Conservation (phyloP, 2,329 filamentous ascomycete species). For the Nigrospora osmanthi region DNA sequence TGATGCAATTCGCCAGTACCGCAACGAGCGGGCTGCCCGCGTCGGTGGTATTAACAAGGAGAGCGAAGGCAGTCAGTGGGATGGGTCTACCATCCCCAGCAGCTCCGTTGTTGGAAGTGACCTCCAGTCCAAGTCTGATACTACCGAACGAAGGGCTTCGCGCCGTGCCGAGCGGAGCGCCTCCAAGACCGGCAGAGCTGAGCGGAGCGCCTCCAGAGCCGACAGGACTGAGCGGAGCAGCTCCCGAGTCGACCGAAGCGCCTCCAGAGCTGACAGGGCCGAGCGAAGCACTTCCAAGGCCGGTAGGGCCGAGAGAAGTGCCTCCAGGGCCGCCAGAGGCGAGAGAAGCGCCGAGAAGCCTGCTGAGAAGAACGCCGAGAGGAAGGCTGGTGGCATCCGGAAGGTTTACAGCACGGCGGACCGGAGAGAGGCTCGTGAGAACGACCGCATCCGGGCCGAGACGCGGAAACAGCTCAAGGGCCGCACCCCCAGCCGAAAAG, state of each 20-base stretch:
- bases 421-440: constrained; percentile 41
- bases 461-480: constrained; percentile 46
- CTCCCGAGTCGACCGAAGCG: neutral
- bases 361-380: neutral
- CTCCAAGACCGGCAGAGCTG: no score
- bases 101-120: constrained; percentile 55
- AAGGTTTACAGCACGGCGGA: constrained; percentile 56
- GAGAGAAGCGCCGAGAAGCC: neutral
- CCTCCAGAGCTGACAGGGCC: no score
- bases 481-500: constrained; percentile 32
- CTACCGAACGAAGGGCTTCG: constrained; percentile 38
- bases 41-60: constrained; percentile 85
- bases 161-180: neutral
- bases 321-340: neutral
- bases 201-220: no score
- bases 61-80: constrained; percentile 71
- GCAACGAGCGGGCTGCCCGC: constrained; percentile 75
- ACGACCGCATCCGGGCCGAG: constrained; percentile 48
- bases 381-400: constrained; percentile 38
- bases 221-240: constrained; percentile 5
- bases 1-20: constrained; percentile 72
- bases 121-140: constrained; percentile 48
- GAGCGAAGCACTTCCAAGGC: no score
- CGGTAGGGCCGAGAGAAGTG: neutral
- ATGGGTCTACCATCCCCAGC: constrained; percentile 63